Evolutionary conservation across 805 yeast species (phyloP).

Genomic region (Millerozyma acaciae): DNA sequence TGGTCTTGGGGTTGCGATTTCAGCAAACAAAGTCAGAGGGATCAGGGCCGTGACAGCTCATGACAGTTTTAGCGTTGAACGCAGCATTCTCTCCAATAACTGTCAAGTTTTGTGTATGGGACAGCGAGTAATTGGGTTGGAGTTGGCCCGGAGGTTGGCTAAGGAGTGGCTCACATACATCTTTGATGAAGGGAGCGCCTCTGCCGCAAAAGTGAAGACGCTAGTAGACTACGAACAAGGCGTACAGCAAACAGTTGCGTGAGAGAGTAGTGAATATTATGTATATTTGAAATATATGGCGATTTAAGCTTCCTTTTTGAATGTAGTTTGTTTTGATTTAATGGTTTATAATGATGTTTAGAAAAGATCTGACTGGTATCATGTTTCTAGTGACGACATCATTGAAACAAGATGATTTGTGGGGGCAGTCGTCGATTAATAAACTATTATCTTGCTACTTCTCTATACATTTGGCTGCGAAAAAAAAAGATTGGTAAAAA

Average conservation of each 20-base stretch:
- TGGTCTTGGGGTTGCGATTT: conserved; percentile 47
- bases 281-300: too few species aligned
- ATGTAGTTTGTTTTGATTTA: not conserved
- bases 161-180: conserved; percentile 42
- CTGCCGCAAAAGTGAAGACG: conserved; percentile 39
- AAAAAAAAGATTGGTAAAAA: too few species aligned
- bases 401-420: too few species aligned
- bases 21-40: conserved; percentile 45
- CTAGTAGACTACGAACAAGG: conserved; percentile 22
- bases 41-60: conserved; percentile 48
- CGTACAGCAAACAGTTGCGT: not conserved
- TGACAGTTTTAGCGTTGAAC: conserved; percentile 44
- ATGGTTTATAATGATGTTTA: not conserved
- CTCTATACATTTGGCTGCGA: too few species aligned
- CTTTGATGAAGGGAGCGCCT: conserved; percentile 37
- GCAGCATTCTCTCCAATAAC: conserved; percentile 41
- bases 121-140: conserved; percentile 42
- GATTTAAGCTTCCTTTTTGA: too few species aligned
- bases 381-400: too few species aligned
- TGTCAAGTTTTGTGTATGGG: conserved; percentile 48
- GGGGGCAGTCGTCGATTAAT: too few species aligned
- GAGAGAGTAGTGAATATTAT: too few species aligned
- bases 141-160: conserved; percentile 41
- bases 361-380: too few species aligned
- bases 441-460: too few species aligned